Conservation (phyloP, 2,329 filamentous ascomycete species). For the Penicillium rolfsii region DNA sequence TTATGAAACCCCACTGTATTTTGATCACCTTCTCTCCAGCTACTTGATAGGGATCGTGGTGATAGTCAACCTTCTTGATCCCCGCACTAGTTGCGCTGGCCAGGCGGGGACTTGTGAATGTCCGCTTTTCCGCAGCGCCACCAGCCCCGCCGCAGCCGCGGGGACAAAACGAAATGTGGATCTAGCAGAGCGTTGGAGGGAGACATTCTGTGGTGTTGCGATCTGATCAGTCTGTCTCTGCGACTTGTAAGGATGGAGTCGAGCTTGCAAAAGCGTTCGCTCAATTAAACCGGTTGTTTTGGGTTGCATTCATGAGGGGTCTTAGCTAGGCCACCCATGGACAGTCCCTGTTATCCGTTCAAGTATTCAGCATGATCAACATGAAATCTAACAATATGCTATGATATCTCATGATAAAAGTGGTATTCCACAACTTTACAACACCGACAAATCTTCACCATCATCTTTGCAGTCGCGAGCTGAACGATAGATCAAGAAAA, state of each 20-base stretch:
- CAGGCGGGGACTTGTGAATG: not conserved
- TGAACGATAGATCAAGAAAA: too few species aligned
- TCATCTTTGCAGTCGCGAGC: too few species aligned
- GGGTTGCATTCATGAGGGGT: not conserved
- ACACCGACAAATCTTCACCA: too few species aligned
- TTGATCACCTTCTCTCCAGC: too few species aligned
- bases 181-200: conserved; percentile 27
- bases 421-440: too few species aligned
- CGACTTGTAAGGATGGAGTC: conserved; percentile 29
- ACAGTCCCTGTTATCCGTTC: not conserved
- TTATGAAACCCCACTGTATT: too few species aligned
- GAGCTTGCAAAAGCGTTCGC: conserved; percentile 24
- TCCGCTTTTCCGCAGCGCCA: conserved; percentile 31
- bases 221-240: conserved; percentile 42
- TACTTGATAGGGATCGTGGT: too few species aligned
- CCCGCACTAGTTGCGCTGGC: not conserved
- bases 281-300: not conserved
- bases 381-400: too few species aligned
- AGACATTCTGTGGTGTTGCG: conserved; percentile 38
- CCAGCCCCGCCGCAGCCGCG: conserved; percentile 33
- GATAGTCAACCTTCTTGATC: conserved; percentile 16
- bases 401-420: not conserved
- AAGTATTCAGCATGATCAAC: too few species aligned
- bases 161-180: conserved; percentile 33
- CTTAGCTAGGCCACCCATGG: not conserved